Evolutionary conservation across 148 eudicot genomes (phyloP).

Genomic region (Silene conica): DNA sequence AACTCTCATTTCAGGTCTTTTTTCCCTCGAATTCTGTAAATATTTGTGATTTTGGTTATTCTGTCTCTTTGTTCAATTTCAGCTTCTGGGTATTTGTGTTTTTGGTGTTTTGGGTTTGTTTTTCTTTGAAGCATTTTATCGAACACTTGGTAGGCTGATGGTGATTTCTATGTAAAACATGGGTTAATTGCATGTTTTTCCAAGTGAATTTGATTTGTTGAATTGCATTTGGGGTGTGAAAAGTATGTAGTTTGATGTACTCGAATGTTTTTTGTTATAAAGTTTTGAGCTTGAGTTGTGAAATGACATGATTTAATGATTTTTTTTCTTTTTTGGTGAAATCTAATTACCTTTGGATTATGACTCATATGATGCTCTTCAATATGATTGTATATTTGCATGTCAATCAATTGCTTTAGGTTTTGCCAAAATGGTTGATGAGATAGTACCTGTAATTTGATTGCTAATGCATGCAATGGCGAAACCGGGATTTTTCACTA

Average conservation of each 20-base stretch:
- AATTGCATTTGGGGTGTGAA: not conserved
- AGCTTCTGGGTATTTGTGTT: constrained; percentile 14
- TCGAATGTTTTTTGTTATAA: not conserved
- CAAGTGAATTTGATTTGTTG: not conserved
- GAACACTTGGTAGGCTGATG: constrained; percentile 10
- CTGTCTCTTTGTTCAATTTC: not conserved
- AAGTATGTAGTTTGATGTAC: not conserved
- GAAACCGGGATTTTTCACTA: too few relatives aligned
- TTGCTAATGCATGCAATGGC: not conserved
- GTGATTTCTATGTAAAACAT: not conserved
- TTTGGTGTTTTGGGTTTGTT: not conserved
- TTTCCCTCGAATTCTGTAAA: not conserved
- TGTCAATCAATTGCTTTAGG: not conserved
- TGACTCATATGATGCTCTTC: not conserved
- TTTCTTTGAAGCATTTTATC: constrained; percentile 14
- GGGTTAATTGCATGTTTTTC: not conserved
- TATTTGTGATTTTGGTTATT: not conserved
- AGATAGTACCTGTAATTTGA: not conserved
- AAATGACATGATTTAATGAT: not conserved
- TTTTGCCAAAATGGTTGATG: not conserved
- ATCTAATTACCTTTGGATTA: too few relatives aligned
- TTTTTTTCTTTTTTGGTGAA: too few relatives aligned
- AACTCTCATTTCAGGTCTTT: constrained; percentile 33
- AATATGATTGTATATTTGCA: not conserved
- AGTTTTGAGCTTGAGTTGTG: not conserved